These are phyloP conservation scores for Cucumis hystrix DNA, from an alignment of 306 rosid species.

Conservation along the genomic window DNA sequence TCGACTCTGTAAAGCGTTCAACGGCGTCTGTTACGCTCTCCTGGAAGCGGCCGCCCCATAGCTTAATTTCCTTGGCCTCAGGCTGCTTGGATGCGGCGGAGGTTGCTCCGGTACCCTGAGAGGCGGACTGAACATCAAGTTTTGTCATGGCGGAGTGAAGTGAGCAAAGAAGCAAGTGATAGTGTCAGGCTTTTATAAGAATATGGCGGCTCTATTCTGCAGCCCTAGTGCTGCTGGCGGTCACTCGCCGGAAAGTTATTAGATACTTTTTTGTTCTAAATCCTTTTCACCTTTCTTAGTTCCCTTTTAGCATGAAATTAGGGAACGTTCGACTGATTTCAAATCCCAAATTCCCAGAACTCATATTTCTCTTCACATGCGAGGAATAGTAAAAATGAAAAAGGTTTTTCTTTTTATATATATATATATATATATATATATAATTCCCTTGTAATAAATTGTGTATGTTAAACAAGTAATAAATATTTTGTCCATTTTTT, in stretches of 20 bases:
- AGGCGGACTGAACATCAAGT: background rate
- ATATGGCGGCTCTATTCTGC: background rate
- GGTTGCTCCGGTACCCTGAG: background rate
- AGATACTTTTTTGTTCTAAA: background rate
- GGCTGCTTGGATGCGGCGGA: background rate
- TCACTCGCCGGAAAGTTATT: no score
- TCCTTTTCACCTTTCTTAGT: background rate
- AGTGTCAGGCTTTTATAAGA: background rate
- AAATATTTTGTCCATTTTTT: no score
- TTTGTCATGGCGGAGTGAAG: background rate
- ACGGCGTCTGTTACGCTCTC: constrained; percentile 75
- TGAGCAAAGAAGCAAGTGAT: background rate
- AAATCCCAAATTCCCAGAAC: no score
- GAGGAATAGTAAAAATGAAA: no score
- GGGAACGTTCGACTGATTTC: background rate
- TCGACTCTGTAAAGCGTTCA: constrained; percentile 85
- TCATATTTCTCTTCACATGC: no score
- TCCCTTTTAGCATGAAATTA: background rate
- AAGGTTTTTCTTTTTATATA: no score
- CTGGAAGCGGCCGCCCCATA: constrained; percentile 95
- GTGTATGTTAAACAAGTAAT: no score
- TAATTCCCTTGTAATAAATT: no score
- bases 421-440: no score
- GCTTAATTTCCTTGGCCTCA: constrained; percentile 59
- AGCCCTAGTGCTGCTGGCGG: background rate